Evolutionary conservation across 345 rosid species (phyloP).

Genomic region (Punica granatum): DNA sequence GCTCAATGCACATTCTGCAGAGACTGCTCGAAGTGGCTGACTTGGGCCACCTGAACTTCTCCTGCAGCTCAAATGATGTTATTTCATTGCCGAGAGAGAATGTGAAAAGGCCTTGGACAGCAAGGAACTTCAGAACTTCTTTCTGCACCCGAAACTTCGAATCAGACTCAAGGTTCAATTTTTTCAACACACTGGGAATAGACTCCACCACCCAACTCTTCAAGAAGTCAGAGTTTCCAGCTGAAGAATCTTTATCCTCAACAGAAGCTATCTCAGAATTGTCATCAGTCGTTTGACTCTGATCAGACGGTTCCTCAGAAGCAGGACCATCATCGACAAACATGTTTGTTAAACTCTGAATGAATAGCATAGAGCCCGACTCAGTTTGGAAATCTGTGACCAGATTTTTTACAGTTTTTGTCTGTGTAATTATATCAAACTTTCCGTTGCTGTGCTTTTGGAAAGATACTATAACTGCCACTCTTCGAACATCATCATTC

Average conservation of each 20-base stretch:
- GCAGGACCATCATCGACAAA: slow-evolving; percentile 74
- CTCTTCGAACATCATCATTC: slow-evolving; percentile 75
- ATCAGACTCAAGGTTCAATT: slow-evolving; percentile 60
- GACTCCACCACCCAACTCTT: slow-evolving; percentile 91
- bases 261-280: slow-evolving; percentile 79
- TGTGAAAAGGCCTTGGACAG: slow-evolving; percentile 89
- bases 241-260: slow-evolving; percentile 66
- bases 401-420: slow-evolving; percentile 73
- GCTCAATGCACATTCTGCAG: slow-evolving; percentile 86
- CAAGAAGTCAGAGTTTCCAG: slow-evolving; percentile 59
- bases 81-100: slow-evolving; percentile 94
- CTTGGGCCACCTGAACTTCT: slow-evolving; percentile 96
- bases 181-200: slow-evolving; percentile 63
- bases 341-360: slow-evolving; percentile 64
- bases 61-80: slow-evolving; percentile 92
- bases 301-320: slow-evolving; percentile 90
- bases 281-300: slow-evolving; percentile 99
- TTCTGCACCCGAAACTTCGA: slow-evolving; percentile 66
- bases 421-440: slow-evolving; percentile 62
- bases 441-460: slow-evolving; percentile 91
- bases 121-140: slow-evolving; percentile 81
- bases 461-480: slow-evolving; percentile 67
- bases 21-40: slow-evolving; percentile 59
- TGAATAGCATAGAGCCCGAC: slow-evolving; percentile 68
- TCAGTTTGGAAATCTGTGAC: slow-evolving; percentile 76